Evolutionary conservation across 2,329 filamentous ascomycete genomes (phyloP).

Genomic region (Cercospora zeina): DNA sequence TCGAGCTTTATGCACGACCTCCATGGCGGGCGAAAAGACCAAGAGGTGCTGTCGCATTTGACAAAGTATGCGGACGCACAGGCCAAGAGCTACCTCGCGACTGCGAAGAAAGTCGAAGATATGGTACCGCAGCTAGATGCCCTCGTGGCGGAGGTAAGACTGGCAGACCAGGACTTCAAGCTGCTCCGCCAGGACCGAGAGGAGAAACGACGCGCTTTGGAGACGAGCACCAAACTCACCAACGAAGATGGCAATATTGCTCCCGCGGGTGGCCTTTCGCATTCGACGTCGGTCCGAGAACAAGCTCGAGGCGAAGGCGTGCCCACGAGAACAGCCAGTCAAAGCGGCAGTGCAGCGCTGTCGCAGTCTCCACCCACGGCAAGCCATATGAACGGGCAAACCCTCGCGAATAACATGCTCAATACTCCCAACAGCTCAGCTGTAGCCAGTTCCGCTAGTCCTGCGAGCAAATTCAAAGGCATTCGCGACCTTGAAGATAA

Average conservation of each 20-base stretch:
- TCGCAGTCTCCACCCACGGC: slow-evolving; percentile 38
- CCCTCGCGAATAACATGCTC: slow-evolving; percentile 31
- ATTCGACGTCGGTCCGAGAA: slow-evolving; percentile 34
- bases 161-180: slow-evolving; percentile 95
- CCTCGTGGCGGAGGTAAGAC: slow-evolving; percentile 80
- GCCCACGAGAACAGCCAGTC: slow-evolving; percentile 30
- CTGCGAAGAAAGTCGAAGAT: slow-evolving; percentile 82
- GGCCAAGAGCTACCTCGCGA: slow-evolving; percentile 75
- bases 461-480: slow-evolving; percentile 73
- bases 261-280: slow-evolving; percentile 33
- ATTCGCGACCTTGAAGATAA: slow-evolving; percentile 88
- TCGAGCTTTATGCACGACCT: slow-evolving; percentile 99
- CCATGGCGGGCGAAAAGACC: slow-evolving; percentile 97
- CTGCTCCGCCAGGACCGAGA: slow-evolving; percentile 93
- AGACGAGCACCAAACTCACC: slow-evolving; percentile 71
- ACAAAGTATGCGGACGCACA: slow-evolving; percentile 93
- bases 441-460: slow-evolving; percentile 29
- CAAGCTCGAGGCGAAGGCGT: slow-evolving; percentile 32
- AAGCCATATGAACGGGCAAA: slow-evolving; percentile 28
- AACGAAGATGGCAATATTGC: slow-evolving; percentile 37
- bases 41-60: slow-evolving; percentile 90
- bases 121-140: slow-evolving; percentile 89
- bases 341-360: slow-evolving; percentile 24
- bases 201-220: slow-evolving; percentile 84
- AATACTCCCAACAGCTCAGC: slow-evolving; percentile 26